Base-by-base conservation (phyloP, 768 basidiomycete genomes). In the Clitopilus passeckerianus region DNA sequence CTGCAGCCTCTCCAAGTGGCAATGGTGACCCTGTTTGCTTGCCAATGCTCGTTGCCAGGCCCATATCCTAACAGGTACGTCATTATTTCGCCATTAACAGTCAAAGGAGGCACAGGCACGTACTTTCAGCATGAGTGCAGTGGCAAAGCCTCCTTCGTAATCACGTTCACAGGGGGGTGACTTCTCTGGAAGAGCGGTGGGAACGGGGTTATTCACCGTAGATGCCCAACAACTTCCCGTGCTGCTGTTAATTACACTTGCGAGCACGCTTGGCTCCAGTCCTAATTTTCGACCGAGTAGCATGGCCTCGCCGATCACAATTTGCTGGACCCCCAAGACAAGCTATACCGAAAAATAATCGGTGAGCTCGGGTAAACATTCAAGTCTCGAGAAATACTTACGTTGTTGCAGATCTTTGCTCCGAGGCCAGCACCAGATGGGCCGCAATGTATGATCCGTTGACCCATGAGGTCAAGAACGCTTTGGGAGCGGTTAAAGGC, bases 371-470 rank as follows among this genome's bases (percentile, higher is more conserved):
- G 27, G 57, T 53, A 56, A 33, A 22, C 34, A 22, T 52, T 10
- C 34, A 6, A 50, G 59, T 59, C 50, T 52, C 58, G 53, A 70
- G 69, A 23, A n/a, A 41, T 5, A 77, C 72, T 65, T 59, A 85
- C 81, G 71, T 95, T 95, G 72, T 95, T 95, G 75, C 91, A 93
- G 35, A 95, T 93, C 75, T 95, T 95, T 1, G 93, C 92, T 0
- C 84, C 92, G 9, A 95, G 74, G 0, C 93, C 93, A 2, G 89
- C 80, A 10, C 93, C 91, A 4, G 89, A 89, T 7, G 82, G 76
- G 1, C 93, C 93, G 69, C 93, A 95, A 70, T 93, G 81, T 50
- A 95, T 89, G 60, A 91, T 85, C 8, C 87, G 85, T 60, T 80
- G 81, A 6, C 94, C 94, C 94, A 96, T 95, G 57, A 77, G 68